These are phyloP conservation scores for Acanthamoeba quina DNA, from an alignment of 208 protist species.

Conservation along the genomic window DNA sequence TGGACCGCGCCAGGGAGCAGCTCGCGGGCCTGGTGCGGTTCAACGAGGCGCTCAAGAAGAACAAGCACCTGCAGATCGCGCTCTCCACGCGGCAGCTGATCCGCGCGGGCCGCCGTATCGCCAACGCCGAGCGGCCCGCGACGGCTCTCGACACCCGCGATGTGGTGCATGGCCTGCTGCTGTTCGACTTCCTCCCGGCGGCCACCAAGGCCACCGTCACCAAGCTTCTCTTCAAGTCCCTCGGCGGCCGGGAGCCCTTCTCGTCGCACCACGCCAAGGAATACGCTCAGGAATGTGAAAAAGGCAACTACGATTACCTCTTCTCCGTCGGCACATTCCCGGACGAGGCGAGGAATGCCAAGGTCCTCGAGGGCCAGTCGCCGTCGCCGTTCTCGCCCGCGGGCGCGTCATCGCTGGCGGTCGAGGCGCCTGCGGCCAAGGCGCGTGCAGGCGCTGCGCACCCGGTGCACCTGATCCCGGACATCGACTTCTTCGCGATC, in stretches of 20 bases:
- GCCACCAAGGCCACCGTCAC: neutral
- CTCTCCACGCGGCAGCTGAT: conserved; percentile 49
- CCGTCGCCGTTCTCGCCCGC: neutral
- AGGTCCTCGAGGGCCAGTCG: neutral
- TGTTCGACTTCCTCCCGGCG: conserved; percentile 49
- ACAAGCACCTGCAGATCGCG: conserved; percentile 59
- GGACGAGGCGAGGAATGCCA: neutral
- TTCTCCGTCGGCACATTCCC: neutral
- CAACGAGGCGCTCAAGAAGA: conserved; percentile 24
- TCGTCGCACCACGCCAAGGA: neutral
- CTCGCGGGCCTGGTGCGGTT: conserved; percentile 5
- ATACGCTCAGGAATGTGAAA: neutral
- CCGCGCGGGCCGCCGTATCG: neutral
- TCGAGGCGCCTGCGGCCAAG: neutral
- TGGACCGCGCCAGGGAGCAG: neutral
- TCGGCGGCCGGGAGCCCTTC: neutral
- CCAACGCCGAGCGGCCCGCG: no score
- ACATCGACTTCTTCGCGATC: conserved; percentile 94
- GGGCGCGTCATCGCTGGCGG: neutral
- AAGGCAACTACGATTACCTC: conserved; percentile 30
- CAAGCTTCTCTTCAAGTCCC: conserved; percentile 17
- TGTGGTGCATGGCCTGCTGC: neutral
- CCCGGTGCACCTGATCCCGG: conserved; percentile 45
- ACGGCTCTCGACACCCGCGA: neutral
- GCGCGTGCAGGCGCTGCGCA: neutral